Evolutionary conservation across 2,329 filamentous ascomycete species (phyloP), one percentile per base, ranked within the genome.

Genomic region (Scleromitrula shiraiana): DNA sequence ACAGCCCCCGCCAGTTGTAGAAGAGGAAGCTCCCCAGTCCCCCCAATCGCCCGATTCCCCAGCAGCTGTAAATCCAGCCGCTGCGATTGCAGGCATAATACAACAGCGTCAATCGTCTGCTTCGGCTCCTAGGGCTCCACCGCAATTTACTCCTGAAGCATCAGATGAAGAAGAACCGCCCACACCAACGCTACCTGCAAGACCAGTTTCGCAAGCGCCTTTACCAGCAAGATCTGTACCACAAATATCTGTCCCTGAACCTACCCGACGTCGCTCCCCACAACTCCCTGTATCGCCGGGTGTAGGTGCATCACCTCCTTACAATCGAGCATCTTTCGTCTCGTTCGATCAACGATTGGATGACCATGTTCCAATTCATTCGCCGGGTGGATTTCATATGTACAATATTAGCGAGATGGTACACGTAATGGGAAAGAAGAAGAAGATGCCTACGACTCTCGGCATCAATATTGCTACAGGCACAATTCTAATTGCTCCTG

Each of bases 401-500:
- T 97, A 96, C 69, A 96, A 95, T 60, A 90, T 97, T 60, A 95
- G 90, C 64, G 91, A 97, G 68, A 95, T 95, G 85, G 80, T 53
- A 9, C 91, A 89, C n/a, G 81, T 93, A 37, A 90, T 95, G 80
- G 91, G 91, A 49, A 95, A 95, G 71, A 85, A 87, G 61, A 95
- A 95, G 73, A 97, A 97, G 70, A 93, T 96, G 87, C 89, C 91
- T 1, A 95, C 89, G n/a, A 95, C 88, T 0, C 68, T 97, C 30
- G 91, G 91, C n/a, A 84, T 97, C 62, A 96, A 97, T 63, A 74
- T 93, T 48, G 82, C 84, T 40, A 94, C 88, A 14, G 90, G 90
- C 32, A 79, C 84, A 26, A 94, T 98, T 57, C 82, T 95, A 67
- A 88, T 98, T 59, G 86, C 89, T 0, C 90, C 91, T 0, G 91